Percentiles rank a stretch among this genome's conserved stretches.
These are phyloP conservation scores for Ajuga reptans DNA, from an alignment of 305 asterid genomes.

Conservation along the genomic window DNA sequence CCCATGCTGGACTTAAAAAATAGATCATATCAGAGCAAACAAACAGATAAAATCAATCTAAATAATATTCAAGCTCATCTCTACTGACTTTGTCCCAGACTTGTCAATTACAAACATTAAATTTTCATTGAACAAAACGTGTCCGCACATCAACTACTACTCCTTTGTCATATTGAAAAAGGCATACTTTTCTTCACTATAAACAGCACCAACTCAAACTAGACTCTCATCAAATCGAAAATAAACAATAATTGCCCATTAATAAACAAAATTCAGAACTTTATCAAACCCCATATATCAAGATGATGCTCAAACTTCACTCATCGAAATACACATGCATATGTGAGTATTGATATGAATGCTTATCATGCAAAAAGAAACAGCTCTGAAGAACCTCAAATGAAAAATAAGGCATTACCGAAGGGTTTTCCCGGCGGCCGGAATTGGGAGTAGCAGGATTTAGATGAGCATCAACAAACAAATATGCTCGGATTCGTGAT, in stretches of 20 bases:
- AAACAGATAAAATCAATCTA: not conserved
- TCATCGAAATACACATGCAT: conserved; percentile 18
- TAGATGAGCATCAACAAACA: conserved; percentile 37
- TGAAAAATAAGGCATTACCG: conserved; percentile 18
- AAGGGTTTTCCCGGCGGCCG: conserved; percentile 16
- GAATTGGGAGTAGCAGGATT: conserved; percentile 12
- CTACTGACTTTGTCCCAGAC: conserved; percentile 12
- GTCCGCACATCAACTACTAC: conserved; percentile 20
- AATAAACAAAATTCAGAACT: not conserved
- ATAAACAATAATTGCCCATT: not conserved
- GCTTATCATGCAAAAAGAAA: not conserved
- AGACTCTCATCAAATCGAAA: not conserved
- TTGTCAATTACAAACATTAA: conserved; percentile 7
- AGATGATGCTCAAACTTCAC: not conserved
- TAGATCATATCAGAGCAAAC: conserved; percentile 16
- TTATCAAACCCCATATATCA: conserved; percentile 5
- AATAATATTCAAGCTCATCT: conserved; percentile 12
- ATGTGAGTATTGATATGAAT: not conserved
- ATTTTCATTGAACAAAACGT: conserved; percentile 3
- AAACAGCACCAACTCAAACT: conserved; percentile 1
- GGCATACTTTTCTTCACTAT: not conserved
- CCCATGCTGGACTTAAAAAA: not conserved
- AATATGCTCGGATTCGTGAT: conserved; percentile 11
- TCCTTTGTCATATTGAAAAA: conserved; percentile 9
- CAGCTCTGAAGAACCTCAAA: not conserved